phyloP scores from a whole-genome alignment of 2,329 filamentous ascomycete genomes.

The Septoria petroselini region DNA sequence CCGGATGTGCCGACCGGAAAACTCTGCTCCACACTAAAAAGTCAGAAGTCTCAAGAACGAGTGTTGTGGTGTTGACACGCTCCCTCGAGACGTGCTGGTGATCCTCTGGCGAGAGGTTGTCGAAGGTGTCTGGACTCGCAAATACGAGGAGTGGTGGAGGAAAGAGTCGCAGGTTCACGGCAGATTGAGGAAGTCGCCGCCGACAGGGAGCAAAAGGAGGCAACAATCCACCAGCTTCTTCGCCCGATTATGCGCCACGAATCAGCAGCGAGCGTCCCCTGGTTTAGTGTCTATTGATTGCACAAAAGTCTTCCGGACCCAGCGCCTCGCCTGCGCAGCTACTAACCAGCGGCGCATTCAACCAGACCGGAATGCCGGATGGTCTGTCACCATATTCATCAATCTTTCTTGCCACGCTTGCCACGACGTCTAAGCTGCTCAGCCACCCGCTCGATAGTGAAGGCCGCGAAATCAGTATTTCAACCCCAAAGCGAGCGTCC shows the following conservation, averaged over 20 bases:
- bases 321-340: slow-evolving; percentile 1
- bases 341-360: slow-evolving; percentile 5
- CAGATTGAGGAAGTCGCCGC: slow-evolving; percentile 11
- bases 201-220: slow-evolving; percentile 8
- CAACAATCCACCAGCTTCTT: slow-evolving; percentile 5
- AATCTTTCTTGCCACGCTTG: neutral
- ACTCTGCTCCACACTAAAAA: neutral
- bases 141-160: slow-evolving; percentile 20
- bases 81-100: neutral
- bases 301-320: slow-evolving; percentile 6
- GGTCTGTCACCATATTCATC: neutral
- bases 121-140: slow-evolving; percentile 12
- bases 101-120: neutral
- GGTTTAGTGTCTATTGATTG: slow-evolving; percentile 6
- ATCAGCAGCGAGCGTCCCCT: neutral
- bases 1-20: neutral
- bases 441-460: too few relatives aligned
- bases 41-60: neutral
- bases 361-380: neutral
- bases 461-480: neutral
- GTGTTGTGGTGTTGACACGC: neutral
- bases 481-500: neutral
- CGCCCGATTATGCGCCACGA: slow-evolving; percentile 7
- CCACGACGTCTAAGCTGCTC: too few relatives aligned
- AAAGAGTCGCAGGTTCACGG: slow-evolving; percentile 15